Conservation (phyloP, 225 moss, liverwort and hornwort genomes). For the Lunularia cruciata region DNA sequence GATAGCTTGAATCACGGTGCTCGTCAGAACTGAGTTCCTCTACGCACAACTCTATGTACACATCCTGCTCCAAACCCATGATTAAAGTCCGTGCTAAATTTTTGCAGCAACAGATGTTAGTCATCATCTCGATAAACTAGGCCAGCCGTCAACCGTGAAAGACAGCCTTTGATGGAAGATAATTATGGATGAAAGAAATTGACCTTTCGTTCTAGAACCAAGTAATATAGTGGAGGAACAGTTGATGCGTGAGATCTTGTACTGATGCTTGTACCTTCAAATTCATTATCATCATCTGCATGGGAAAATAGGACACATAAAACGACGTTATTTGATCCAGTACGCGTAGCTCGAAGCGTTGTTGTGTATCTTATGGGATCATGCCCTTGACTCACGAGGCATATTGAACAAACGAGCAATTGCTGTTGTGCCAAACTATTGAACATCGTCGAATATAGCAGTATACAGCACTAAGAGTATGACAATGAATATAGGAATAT, state of each 20-base stretch:
- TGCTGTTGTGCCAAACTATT: background rate
- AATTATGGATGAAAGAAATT: no score
- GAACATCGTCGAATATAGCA: background rate
- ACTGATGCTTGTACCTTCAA: slow-evolving; percentile 17
- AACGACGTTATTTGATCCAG: background rate
- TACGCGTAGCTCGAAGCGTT: background rate
- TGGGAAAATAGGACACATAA: background rate
- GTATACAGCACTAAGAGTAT: background rate
- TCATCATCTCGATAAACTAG: no score
- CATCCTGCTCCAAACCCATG: slow-evolving; percentile 1
- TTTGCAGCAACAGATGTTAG: no score
- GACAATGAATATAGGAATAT: no score
- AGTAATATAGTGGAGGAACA: no score
- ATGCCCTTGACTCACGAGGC: no score
- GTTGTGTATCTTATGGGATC: background rate
- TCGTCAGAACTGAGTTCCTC: background rate
- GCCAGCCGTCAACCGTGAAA: no score
- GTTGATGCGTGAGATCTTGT: no score
- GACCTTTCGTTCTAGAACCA: no score
- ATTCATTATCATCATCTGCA: slow-evolving; percentile 28
- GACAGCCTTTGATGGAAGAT: no score
- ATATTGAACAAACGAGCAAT: background rate
- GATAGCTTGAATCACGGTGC: background rate
- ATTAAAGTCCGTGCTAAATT: background rate
- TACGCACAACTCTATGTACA: slow-evolving; percentile 19